Evolutionary conservation across 208 protist genomes (phyloP).

Genomic region (Leishmania lainsoni): DNA sequence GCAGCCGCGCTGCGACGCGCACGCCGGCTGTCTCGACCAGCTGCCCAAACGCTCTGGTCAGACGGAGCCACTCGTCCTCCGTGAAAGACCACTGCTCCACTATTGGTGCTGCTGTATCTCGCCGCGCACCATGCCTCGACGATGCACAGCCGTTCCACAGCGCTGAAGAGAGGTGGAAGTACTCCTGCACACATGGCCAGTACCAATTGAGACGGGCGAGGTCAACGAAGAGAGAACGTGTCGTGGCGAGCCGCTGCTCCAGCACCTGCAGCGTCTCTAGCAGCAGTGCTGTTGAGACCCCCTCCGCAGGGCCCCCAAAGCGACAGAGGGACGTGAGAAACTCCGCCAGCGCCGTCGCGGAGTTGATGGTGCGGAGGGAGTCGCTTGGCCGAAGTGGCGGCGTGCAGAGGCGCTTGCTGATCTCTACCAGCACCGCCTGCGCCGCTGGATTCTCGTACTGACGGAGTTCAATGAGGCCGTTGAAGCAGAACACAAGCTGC

Average conservation of each 20-base stretch:
- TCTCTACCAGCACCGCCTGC: constrained; percentile 28
- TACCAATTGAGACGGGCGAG: constrained; percentile 29
- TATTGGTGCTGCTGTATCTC: not conserved
- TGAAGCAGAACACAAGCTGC: constrained; percentile 53
- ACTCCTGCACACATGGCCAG: constrained; percentile 27
- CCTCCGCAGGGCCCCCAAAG: constrained; percentile 23
- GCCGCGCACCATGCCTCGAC: not conserved
- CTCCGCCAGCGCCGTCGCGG: constrained; percentile 42
- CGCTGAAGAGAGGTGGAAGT: constrained; percentile 12
- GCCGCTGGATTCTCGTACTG: constrained; percentile 54
- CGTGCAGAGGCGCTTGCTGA: constrained; percentile 6
- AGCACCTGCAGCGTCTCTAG: constrained; percentile 12
- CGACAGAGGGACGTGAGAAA: constrained; percentile 37
- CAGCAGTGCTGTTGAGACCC: constrained; percentile 25
- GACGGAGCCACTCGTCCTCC: constrained; percentile 2
- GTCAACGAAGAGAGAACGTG: constrained; percentile 45
- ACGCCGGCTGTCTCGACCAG: constrained; percentile 11
- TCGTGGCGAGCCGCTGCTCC: constrained; percentile 12
- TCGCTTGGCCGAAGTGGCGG: not conserved
- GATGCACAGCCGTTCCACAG: constrained; percentile 3
- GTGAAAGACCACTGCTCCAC: not conserved
- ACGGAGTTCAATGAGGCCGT: constrained; percentile 53
- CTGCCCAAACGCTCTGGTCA: constrained; percentile 16
- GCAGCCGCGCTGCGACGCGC: constrained; percentile 31
- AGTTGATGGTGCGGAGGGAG: constrained; percentile 22